phyloP scores from a whole-genome alignment of 345 rosid genomes.

The Hibiscus trionum region DNA sequence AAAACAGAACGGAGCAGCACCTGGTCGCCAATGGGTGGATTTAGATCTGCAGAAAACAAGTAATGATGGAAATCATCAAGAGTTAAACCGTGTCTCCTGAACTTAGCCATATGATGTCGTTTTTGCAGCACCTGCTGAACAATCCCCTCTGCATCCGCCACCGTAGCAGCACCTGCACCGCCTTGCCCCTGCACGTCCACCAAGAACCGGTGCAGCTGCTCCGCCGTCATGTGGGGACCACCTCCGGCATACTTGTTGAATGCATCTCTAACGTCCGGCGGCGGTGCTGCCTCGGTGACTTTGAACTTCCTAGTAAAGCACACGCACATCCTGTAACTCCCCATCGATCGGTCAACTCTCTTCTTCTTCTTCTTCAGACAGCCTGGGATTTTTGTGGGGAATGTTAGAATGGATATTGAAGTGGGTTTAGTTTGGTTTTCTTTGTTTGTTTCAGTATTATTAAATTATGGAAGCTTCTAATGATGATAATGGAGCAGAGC shows the following conservation, averaged over 20 bases:
- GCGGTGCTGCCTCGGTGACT: slow-evolving; percentile 55
- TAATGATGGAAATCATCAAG: slow-evolving; percentile 63
- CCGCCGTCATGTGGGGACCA: slow-evolving; percentile 49
- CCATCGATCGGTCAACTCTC: slow-evolving; percentile 32
- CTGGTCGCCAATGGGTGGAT: slow-evolving; percentile 48
- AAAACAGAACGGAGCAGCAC: slow-evolving; percentile 17
- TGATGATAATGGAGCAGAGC: background rate
- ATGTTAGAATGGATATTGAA: background rate
- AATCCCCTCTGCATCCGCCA: slow-evolving; percentile 47
- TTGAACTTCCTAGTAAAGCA: slow-evolving; percentile 71
- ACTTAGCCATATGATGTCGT: slow-evolving; percentile 58
- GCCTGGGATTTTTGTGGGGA: background rate
- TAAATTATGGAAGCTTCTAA: background rate
- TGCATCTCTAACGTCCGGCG: slow-evolving; percentile 46
- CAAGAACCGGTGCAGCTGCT: slow-evolving; percentile 55
- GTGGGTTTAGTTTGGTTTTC: background rate
- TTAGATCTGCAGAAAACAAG: slow-evolving; percentile 53
- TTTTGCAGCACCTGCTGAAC: slow-evolving; percentile 44
- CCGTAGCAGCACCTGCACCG: slow-evolving; percentile 10
- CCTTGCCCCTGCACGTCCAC: slow-evolving; percentile 41
- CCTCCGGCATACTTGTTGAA: slow-evolving; percentile 51
- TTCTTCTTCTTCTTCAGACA: background rate
- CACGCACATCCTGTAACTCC: slow-evolving; percentile 59
- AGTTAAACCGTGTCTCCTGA: slow-evolving; percentile 50
- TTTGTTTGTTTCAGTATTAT: background rate